A percentile compares a stretch with the other conserved stretches of the same genome.
phyloP scores from a whole-genome alignment of 2,329 filamentous ascomycete species.

The Pseudogymnoascus sp. region DNA sequence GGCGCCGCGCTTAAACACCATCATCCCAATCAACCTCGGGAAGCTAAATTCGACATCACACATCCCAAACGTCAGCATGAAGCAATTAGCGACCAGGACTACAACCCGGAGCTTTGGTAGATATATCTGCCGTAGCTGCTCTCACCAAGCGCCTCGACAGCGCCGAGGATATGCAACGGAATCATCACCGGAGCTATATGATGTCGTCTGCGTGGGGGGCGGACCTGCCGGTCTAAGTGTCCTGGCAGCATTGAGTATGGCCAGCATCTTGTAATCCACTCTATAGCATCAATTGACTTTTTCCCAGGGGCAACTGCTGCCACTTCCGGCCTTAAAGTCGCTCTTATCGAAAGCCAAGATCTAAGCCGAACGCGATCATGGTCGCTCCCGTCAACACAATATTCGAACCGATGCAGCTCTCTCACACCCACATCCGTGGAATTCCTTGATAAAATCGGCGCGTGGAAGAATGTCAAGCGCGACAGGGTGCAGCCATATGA shows the following conservation, averaged over 20 bases:
- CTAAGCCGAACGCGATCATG: constrained; percentile 61
- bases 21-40: neutral
- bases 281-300: neutral
- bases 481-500: constrained; percentile 78
- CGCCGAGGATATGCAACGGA: constrained; percentile 19
- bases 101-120: constrained; percentile 13
- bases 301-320: constrained; percentile 62
- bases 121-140: constrained; percentile 22
- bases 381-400: constrained; percentile 58
- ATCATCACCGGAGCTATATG: constrained; percentile 23
- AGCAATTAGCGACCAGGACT: neutral
- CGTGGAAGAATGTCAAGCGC: constrained; percentile 68
- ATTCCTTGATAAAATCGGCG: constrained; percentile 76
- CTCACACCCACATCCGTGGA: constrained; percentile 81
- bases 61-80: neutral
- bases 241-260: constrained; percentile 64
- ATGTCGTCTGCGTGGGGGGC: constrained; percentile 30
- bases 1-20: neutral
- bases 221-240: constrained; percentile 65
- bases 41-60: neutral
- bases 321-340: constrained; percentile 71
- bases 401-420: constrained; percentile 92
- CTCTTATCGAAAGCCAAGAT: constrained; percentile 84
- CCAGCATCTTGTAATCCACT: neutral
- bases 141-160: constrained; percentile 18